phyloP scores from a whole-genome alignment of 805 yeast genomes.

The Blastobotrys robertii region DNA sequence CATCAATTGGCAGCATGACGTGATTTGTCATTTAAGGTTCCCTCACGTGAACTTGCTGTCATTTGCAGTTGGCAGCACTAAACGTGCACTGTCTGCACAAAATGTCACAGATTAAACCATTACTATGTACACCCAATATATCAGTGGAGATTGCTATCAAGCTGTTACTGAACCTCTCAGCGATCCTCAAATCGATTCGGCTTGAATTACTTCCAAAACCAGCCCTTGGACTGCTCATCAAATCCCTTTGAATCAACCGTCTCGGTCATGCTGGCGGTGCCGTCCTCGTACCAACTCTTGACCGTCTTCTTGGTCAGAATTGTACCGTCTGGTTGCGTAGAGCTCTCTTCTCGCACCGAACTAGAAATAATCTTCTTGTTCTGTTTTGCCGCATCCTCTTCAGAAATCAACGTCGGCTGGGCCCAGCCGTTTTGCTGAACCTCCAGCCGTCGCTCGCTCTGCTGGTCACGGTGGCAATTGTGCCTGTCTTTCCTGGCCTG shows the following conservation, averaged over 20 bases:
- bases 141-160: background rate
- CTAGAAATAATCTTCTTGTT: conserved; percentile 24
- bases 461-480: background rate
- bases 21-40: too few species aligned
- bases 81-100: too few species aligned
- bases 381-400: conserved; percentile 20
- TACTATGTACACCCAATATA: background rate
- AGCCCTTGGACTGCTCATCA: conserved; percentile 12
- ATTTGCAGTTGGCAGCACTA: too few species aligned
- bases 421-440: background rate
- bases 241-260: conserved; percentile 15
- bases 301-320: conserved; percentile 21
- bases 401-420: conserved; percentile 8
- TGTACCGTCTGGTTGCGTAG: conserved; percentile 22
- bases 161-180: too few species aligned
- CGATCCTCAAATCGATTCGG: too few species aligned
- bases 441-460: conserved; percentile 3
- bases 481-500: background rate
- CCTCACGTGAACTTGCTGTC: too few species aligned
- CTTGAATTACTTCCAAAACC: conserved; percentile 24
- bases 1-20: too few species aligned
- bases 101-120: background rate
- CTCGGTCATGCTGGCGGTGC: conserved; percentile 21
- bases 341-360: conserved; percentile 17
- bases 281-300: conserved; percentile 27